Percentiles rank a stretch among this genome's conserved stretches.
Evolutionary conservation across 2,329 filamentous ascomycete species (phyloP).

Genomic region (Mycocentrospora acerina): DNA sequence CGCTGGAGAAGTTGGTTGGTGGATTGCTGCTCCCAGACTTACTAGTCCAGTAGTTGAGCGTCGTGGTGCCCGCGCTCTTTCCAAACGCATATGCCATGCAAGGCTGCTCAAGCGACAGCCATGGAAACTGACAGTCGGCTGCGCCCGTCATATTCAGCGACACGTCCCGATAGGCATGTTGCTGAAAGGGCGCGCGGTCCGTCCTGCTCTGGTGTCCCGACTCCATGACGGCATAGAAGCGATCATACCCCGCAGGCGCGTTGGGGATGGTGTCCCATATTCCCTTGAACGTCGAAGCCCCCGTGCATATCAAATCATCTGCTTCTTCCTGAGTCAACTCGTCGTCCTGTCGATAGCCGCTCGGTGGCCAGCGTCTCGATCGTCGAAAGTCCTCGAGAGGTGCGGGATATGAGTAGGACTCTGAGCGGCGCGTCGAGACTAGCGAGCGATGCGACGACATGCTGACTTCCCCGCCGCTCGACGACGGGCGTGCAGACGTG

Average conservation of each 20-base stretch:
- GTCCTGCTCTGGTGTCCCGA: conserved; percentile 41
- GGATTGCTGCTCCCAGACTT: conserved; percentile 60
- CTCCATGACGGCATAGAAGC: conserved; percentile 45
- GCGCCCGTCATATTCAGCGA: conserved; percentile 41
- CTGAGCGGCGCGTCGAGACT: conserved; percentile 29
- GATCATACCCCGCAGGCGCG: conserved; percentile 39
- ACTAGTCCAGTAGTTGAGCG: conserved; percentile 68
- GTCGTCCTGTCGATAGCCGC: conserved; percentile 37
- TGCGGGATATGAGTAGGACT: conserved; percentile 40
- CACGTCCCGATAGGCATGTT: conserved; percentile 40
- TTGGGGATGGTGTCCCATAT: conserved; percentile 41
- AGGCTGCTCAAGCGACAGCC: conserved; percentile 74
- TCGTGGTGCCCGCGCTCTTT: conserved; percentile 67
- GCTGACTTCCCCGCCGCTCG: conserved; percentile 33
- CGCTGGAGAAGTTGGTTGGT: conserved; percentile 60
- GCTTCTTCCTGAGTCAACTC: conserved; percentile 35
- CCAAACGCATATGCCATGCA: conserved; percentile 70
- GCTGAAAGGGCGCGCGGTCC: conserved; percentile 40
- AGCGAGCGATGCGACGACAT: conserved; percentile 28
- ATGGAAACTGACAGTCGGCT: conserved; percentile 52
- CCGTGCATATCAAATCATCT: conserved; percentile 42
- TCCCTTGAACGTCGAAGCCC: conserved; percentile 44
- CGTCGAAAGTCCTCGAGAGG: conserved; percentile 41
- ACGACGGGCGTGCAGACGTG: conserved; percentile 31
- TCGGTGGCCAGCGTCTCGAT: conserved; percentile 44